These are phyloP conservation scores for Aureobasidium leucospermi DNA, from an alignment of 2,329 filamentous ascomycete genomes.

Conservation along the genomic window DNA sequence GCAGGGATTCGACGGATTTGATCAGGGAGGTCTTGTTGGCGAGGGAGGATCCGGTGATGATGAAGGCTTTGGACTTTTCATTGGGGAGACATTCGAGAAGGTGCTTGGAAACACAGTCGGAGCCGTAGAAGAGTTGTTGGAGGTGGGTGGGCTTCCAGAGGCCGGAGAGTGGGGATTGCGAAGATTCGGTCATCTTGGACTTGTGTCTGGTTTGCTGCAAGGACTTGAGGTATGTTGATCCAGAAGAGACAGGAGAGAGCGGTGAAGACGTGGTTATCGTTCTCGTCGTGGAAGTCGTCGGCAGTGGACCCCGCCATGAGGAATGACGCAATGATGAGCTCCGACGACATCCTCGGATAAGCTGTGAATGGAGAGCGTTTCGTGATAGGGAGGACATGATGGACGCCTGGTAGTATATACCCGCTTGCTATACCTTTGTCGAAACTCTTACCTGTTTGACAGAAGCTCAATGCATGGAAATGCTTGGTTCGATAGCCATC, in stretches of 20 bases:
- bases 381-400: not conserved
- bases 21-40: constrained; percentile 48
- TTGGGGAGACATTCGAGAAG: constrained; percentile 39
- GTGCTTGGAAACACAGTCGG: constrained; percentile 40
- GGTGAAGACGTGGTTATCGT: not conserved
- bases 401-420: no score
- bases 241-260: not conserved
- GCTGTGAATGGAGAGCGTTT: not conserved
- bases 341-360: not conserved
- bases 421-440: not conserved
- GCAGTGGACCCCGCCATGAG: constrained; percentile 1
- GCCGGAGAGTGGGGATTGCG: constrained; percentile 38
- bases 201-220: constrained; percentile 23
- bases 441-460: not conserved
- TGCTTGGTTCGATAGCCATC: not conserved
- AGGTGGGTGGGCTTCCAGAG: constrained; percentile 46
- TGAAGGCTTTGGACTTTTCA: constrained; percentile 46
- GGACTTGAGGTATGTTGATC: not conserved
- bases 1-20: constrained; percentile 42
- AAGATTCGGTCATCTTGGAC: constrained; percentile 36
- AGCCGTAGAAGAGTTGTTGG: constrained; percentile 44
- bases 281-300: not conserved
- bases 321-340: not conserved
- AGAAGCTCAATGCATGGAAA: not conserved
- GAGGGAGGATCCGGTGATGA: constrained; percentile 49